Evolutionary conservation across 495 filamentous ascomycete species (phyloP).

Genomic region (Penicillium malachiteum): DNA sequence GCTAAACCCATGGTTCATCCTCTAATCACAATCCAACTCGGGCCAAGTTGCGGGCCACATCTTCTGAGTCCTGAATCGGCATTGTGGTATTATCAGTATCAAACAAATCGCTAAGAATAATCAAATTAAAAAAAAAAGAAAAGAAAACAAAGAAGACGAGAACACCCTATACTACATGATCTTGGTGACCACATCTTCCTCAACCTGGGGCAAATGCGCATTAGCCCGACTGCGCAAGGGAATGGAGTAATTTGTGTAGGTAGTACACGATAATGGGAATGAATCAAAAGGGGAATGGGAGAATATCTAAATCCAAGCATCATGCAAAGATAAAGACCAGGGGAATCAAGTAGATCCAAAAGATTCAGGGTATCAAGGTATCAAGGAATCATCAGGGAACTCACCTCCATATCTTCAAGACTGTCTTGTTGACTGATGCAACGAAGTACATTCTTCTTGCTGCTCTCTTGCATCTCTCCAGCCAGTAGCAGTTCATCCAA

Average conservation of each 20-base stretch:
- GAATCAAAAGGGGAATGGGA: too few species aligned
- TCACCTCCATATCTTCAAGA: conserved; percentile 95
- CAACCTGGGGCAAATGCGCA: conserved; percentile 67
- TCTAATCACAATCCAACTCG: conserved; percentile 26
- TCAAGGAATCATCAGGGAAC: conserved; percentile 33
- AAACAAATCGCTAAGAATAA: conserved; percentile 18
- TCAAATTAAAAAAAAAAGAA: conserved; percentile 19
- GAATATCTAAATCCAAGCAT: too few species aligned
- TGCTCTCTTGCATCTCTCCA: conserved; percentile 97
- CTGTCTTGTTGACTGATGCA: conserved; percentile 95
- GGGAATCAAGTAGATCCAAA: too few species aligned
- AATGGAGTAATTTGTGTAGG: neutral
- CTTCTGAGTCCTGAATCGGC: conserved; percentile 32
- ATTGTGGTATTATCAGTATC: conserved; percentile 40
- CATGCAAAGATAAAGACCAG: too few species aligned
- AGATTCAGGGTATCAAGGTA: neutral
- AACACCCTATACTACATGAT: conserved; percentile 67
- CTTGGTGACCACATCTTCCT: conserved; percentile 90
- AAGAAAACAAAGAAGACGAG: conserved; percentile 14
- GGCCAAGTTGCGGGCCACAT: conserved; percentile 28
- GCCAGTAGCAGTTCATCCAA: conserved; percentile 94
- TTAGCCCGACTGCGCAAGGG: conserved; percentile 50
- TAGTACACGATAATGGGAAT: neutral
- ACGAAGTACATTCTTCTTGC: conserved; percentile 95
- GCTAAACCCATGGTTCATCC: neutral